Percentiles rank a stretch among this genome's conserved stretches.
Evolutionary conservation across 176 grass and related monocot genomes (phyloP).

Genomic region (Saccharum spontaneum): DNA sequence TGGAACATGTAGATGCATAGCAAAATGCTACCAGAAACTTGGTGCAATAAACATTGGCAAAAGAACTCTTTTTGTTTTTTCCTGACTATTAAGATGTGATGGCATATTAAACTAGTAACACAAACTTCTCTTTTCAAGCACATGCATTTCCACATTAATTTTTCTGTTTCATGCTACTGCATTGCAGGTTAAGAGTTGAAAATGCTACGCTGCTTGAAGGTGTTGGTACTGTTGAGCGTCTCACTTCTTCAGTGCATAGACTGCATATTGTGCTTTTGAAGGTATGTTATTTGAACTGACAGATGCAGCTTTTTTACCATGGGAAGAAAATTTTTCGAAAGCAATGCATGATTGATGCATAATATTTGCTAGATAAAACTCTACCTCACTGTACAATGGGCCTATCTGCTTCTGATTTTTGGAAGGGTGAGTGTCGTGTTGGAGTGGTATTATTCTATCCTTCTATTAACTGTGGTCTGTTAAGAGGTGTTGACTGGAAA

Average conservation of each 20-base stretch:
- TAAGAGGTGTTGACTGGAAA: neutral
- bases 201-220: constrained; percentile 78
- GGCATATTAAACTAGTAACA: neutral
- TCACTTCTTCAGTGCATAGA: constrained; percentile 74
- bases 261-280: constrained; percentile 80
- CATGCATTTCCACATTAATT: neutral
- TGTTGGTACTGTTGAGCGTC: constrained; percentile 71
- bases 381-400: neutral
- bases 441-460: neutral
- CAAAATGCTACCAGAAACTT: neutral
- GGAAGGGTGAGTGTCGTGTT: neutral
- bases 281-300: constrained; percentile 38
- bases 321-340: neutral
- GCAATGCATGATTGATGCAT: neutral
- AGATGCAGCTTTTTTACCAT: neutral
- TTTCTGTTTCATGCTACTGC: constrained; percentile 37
- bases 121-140: constrained; percentile 19
- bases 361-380: neutral
- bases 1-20: neutral
- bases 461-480: neutral
- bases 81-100: neutral
- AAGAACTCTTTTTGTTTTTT: neutral
- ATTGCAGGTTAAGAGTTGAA: constrained; percentile 79
- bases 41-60: neutral
- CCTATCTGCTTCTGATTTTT: neutral